Conservation (phyloP, 179 eudicot genomes). For the Spergularia azorica region DNA sequence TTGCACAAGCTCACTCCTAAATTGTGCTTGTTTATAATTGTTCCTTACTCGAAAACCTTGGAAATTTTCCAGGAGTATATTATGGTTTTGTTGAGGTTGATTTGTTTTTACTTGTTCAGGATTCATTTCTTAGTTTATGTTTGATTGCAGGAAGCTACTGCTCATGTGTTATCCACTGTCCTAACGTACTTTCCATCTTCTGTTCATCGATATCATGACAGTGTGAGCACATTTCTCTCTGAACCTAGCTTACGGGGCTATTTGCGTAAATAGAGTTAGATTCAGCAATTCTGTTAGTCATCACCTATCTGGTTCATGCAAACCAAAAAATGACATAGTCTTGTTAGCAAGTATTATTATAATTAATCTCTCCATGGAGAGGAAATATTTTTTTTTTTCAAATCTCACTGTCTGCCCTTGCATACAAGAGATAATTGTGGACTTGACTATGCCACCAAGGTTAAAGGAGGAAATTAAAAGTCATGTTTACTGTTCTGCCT, state of each 20-base stretch:
- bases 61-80: background rate
- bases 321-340: background rate
- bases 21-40: too few species aligned
- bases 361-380: too few species aligned
- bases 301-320: too few species aligned
- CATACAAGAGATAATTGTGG: too few species aligned
- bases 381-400: too few species aligned
- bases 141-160: conserved; percentile 69
- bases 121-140: conserved; percentile 15
- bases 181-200: conserved; percentile 64
- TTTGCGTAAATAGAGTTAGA: background rate
- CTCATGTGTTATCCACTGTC: conserved; percentile 54
- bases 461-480: too few species aligned
- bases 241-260: background rate
- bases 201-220: conserved; percentile 61
- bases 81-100: background rate
- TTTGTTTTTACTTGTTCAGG: background rate
- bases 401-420: too few species aligned
- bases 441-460: too few species aligned
- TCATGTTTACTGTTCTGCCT: background rate
- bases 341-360: background rate
- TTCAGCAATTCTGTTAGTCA: too few species aligned
- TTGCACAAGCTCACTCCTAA: too few species aligned
- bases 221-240: conserved; percentile 46
- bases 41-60: too few species aligned